A percentile compares a stretch with the other conserved stretches of the same genome.
Conservation (phyloP, 192 early-diverging fungal species). For the Coemansia sp. region DNA sequence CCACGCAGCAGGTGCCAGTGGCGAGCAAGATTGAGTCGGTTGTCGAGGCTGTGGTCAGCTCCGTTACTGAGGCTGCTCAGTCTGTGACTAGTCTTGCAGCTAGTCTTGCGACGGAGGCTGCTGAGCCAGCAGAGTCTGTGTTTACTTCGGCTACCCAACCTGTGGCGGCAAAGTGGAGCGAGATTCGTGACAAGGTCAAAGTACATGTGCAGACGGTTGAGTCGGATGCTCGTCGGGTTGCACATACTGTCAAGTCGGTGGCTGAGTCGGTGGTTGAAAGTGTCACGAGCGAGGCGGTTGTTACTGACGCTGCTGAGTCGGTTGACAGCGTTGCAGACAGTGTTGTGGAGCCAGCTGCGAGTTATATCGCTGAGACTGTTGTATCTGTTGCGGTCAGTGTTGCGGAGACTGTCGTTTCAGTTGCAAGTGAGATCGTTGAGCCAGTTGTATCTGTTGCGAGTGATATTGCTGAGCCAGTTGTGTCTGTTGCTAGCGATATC, state of each 20-base stretch:
- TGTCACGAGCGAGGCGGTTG: not conserved
- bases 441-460: constrained; percentile 1
- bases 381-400: not conserved
- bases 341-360: not conserved
- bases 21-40: constrained; percentile 3
- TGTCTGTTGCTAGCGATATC: constrained; percentile 1
- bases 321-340: not conserved
- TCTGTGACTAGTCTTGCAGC: not conserved
- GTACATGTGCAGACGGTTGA: constrained; percentile 1
- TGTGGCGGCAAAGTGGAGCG: not conserved
- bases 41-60: not conserved
- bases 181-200: not conserved
- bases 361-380: constrained; percentile 5
- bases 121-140: not conserved
- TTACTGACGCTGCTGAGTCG: not conserved
- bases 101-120: not conserved
- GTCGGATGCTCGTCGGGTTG: not conserved
- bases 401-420: not conserved
- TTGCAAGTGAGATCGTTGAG: constrained; percentile 2
- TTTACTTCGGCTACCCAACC: not conserved
- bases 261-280: constrained; percentile 2
- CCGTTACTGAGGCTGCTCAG: not conserved
- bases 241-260: not conserved
- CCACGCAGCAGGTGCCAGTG: not conserved
- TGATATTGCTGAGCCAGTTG: not conserved